Percentiles rank a stretch among this genome's conserved stretches.
Evolutionary conservation across 2,329 filamentous ascomycete genomes (phyloP).

Genomic region (Elsinoe necatrix): DNA sequence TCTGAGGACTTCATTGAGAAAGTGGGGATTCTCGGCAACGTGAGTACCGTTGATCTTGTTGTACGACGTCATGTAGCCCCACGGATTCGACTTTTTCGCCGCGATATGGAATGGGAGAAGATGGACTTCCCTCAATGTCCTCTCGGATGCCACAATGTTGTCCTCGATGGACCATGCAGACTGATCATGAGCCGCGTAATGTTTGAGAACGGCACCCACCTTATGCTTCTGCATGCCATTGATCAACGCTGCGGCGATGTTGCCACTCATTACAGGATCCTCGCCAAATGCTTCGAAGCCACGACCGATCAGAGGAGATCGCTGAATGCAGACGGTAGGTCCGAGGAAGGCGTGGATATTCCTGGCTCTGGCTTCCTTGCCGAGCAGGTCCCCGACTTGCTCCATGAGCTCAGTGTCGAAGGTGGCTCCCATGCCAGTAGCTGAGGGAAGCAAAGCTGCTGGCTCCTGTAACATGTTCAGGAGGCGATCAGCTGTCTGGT

Average conservation of each 20-base stretch:
- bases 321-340: constrained; percentile 73
- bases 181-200: constrained; percentile 64
- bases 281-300: constrained; percentile 85
- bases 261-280: constrained; percentile 68
- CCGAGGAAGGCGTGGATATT: constrained; percentile 66
- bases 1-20: constrained; percentile 60
- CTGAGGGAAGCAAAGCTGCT: constrained; percentile 70
- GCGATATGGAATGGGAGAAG: constrained; percentile 69
- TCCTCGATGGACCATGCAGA: constrained; percentile 49
- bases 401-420: constrained; percentile 66
- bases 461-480: constrained; percentile 20
- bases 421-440: constrained; percentile 67
- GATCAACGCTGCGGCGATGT: constrained; percentile 55
- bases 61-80: constrained; percentile 65
- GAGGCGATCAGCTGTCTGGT: neutral
- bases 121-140: constrained; percentile 60
- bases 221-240: constrained; percentile 62
- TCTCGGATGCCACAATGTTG: constrained; percentile 57
- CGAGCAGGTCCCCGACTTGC: constrained; percentile 62
- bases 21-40: constrained; percentile 55
- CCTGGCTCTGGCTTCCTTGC: constrained; percentile 62
- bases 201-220: constrained; percentile 71
- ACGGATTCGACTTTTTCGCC: constrained; percentile 59
- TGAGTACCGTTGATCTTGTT: constrained; percentile 67
- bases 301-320: constrained; percentile 72